Percentiles rank a stretch among this genome's conserved stretches.
phyloP scores from a whole-genome alignment of 2,329 filamentous ascomycete genomes.

The Dactylellina haptotyla region DNA sequence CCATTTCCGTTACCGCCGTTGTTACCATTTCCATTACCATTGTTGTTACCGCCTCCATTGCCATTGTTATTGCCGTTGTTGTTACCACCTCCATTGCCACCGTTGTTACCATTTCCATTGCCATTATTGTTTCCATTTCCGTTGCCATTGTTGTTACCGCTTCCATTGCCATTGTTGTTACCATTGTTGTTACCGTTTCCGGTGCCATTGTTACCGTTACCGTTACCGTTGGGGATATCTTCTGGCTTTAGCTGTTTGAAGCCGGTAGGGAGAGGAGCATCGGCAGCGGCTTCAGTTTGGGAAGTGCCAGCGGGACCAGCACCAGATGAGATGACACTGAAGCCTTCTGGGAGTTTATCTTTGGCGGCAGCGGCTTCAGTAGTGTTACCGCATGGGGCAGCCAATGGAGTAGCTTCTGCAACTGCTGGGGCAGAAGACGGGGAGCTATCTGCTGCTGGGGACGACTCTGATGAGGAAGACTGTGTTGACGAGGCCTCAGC shows the following conservation, averaged over 20 bases:
- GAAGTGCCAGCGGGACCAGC: background rate
- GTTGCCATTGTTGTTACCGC: background rate
- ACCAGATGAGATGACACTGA: slow-evolving; percentile 29
- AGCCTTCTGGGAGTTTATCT: slow-evolving; percentile 14
- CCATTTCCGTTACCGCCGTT: too few relatives aligned
- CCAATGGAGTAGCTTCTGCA: background rate
- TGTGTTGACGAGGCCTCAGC: too few relatives aligned
- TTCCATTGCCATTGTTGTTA: too few relatives aligned
- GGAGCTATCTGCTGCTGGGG: too few relatives aligned
- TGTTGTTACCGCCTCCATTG: too few relatives aligned
- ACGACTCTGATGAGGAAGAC: too few relatives aligned
- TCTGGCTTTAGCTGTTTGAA: background rate
- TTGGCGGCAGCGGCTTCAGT: background rate
- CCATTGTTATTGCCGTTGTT: too few relatives aligned
- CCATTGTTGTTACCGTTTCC: background rate
- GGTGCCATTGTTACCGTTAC: background rate
- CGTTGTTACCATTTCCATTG: too few relatives aligned
- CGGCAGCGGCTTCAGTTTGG: background rate
- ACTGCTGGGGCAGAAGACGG: background rate
- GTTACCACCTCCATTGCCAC: too few relatives aligned
- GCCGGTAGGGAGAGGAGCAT: background rate
- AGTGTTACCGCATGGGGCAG: background rate
- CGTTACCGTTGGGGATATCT: background rate
- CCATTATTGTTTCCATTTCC: too few relatives aligned
- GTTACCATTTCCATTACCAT: too few relatives aligned